Conservation (phyloP, 116 monocot genomes). For the Thalassia testudinum region DNA sequence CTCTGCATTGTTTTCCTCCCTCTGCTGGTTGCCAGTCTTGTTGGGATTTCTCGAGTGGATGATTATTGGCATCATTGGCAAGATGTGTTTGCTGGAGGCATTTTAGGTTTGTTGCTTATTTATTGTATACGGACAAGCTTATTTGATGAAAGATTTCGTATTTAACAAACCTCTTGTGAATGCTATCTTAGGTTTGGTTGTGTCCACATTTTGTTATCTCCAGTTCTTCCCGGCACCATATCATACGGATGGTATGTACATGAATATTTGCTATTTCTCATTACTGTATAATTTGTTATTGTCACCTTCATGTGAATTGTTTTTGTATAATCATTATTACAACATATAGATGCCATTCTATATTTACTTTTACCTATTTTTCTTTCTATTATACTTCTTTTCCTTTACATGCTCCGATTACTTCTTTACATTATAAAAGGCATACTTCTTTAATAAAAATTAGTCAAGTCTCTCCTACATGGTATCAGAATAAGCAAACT, state of each 20-base stretch:
- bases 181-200: constrained; percentile 11
- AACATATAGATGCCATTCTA: no score
- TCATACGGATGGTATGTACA: constrained; percentile 15
- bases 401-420: no score
- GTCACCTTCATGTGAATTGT: no score
- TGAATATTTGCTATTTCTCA: no score
- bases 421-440: no score
- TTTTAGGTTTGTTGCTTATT: constrained; percentile 12
- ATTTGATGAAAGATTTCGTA: not conserved
- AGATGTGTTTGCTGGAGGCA: constrained; percentile 20
- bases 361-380: no score
- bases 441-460: no score
- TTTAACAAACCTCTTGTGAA: not conserved
- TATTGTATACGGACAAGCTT: not conserved
- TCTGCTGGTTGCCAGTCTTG: constrained; percentile 15
- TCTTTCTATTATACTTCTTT: no score
- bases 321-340: no score
- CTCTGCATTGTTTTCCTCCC: constrained; percentile 22
- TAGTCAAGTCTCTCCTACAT: no score
- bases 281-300: no score
- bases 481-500: no score
- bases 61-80: constrained; percentile 24
- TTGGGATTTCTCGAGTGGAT: constrained; percentile 21
- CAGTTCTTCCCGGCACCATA: constrained; percentile 21
- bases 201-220: constrained; percentile 17